A percentile compares a stretch with the other conserved stretches of the same genome.
phyloP scores from a whole-genome alignment of 2,329 filamentous ascomycete genomes.

The Microcyclospora pomicola region DNA sequence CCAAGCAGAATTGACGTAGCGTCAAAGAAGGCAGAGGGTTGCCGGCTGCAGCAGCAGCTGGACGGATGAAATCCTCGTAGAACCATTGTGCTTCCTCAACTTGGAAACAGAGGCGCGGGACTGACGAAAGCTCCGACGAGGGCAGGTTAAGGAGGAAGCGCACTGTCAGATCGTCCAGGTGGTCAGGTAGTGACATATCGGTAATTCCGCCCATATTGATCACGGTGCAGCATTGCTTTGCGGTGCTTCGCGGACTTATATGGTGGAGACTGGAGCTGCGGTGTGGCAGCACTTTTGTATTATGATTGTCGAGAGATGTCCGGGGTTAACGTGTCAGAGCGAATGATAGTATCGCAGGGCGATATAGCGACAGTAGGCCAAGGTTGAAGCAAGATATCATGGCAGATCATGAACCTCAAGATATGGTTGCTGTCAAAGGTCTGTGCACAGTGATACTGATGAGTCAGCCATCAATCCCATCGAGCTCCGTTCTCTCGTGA shows the following conservation, averaged over 20 bases:
- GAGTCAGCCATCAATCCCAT: too few relatives aligned
- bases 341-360: too few relatives aligned
- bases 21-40: constrained; percentile 73
- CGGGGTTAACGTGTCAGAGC: too few relatives aligned
- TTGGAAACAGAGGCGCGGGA: constrained; percentile 94
- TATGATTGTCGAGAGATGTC: too few relatives aligned
- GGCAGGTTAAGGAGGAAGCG: constrained; percentile 97
- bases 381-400: too few relatives aligned
- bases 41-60: constrained; percentile 38
- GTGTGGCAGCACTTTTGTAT: too few relatives aligned
- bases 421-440: too few relatives aligned
- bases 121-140: constrained; percentile 73
- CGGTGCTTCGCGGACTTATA: background rate
- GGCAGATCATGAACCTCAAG: too few relatives aligned
- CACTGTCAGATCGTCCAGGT: constrained; percentile 95
- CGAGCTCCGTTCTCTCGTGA: too few relatives aligned
- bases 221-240: too few relatives aligned
- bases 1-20: constrained; percentile 70
- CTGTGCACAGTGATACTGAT: too few relatives aligned
- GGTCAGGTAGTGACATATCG: constrained; percentile 83
- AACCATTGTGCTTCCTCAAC: constrained; percentile 99
- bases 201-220: constrained; percentile 50
- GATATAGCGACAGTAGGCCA: too few relatives aligned
- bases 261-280: background rate
- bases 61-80: constrained; percentile 97